Evolutionary conservation across 352 stramenopile species (phyloP).

Genomic region (Globisporangium okanoganense): DNA sequence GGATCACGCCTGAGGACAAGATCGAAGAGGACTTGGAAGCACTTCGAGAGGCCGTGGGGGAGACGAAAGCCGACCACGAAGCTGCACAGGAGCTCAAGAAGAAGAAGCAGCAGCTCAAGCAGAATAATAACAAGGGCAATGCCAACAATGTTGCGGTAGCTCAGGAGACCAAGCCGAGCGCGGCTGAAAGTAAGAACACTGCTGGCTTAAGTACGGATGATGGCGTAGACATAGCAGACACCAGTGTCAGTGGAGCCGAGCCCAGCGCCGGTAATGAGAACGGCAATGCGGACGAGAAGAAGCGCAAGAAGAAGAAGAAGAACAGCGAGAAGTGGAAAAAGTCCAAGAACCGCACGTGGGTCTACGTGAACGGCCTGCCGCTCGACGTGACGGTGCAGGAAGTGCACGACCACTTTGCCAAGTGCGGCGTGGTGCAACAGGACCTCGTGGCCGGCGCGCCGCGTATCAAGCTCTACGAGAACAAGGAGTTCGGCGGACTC

Average conservation of each 20-base stretch:
- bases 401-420: conserved; percentile 91
- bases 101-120: conserved; percentile 33
- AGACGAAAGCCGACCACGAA: conserved; percentile 18
- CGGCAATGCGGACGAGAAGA: conserved; percentile 24
- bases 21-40: conserved; percentile 68
- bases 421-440: conserved; percentile 93
- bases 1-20: conserved; percentile 65
- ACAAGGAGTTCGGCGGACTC: conserved; percentile 79
- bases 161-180: neutral
- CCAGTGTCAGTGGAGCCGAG: conserved; percentile 3
- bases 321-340: conserved; percentile 81
- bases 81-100: conserved; percentile 14
- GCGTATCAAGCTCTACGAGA: conserved; percentile 95
- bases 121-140: conserved; percentile 18
- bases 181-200: neutral
- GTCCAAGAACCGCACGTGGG: conserved; percentile 90
- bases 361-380: conserved; percentile 96
- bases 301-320: conserved; percentile 77
- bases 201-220: neutral
- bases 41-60: conserved; percentile 40
- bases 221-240: neutral
- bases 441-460: conserved; percentile 91
- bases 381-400: conserved; percentile 90
- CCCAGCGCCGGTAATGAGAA: neutral
- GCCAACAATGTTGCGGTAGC: conserved; percentile 21